Evolutionary conservation across 768 basidiomycete genomes (phyloP).

Genomic region (Cystoderma amianthinum): DNA sequence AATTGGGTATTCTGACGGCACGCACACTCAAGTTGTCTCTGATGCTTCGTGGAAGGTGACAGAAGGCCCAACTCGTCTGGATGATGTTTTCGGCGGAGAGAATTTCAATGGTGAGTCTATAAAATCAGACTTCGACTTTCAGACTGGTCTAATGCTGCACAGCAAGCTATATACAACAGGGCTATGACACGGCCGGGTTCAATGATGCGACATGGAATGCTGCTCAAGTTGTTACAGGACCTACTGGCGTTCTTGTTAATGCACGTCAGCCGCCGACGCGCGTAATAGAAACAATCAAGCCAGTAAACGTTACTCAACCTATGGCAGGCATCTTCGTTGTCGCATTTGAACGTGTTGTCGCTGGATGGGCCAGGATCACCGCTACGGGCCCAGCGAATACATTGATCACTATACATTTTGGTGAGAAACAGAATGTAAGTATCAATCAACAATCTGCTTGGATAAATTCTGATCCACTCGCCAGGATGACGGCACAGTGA

Average conservation of each 20-base stretch:
- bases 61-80: conserved; percentile 19
- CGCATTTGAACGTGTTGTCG: conserved; percentile 17
- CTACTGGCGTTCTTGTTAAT: conserved; percentile 14
- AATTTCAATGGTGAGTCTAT: conserved; percentile 18
- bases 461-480: too few relatives aligned
- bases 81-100: conserved; percentile 23
- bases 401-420: conserved; percentile 20
- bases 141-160: background rate
- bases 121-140: background rate
- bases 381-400: conserved; percentile 15
- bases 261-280: conserved; percentile 17
- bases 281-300: conserved; percentile 13
- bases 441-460: too few relatives aligned
- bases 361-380: conserved; percentile 19
- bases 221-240: conserved; percentile 12
- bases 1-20: conserved; percentile 19
- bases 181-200: conserved; percentile 13
- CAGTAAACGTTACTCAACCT: conserved; percentile 15
- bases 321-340: conserved; percentile 15
- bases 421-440: conserved; percentile 21
- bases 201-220: conserved; percentile 12
- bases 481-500: too few relatives aligned
- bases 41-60: conserved; percentile 14
- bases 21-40: conserved; percentile 9
- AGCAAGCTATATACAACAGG: conserved; percentile 16